These are phyloP conservation scores for Mucor racemosus DNA, from an alignment of 371 early-diverging fungal species.

Conservation along the genomic window DNA sequence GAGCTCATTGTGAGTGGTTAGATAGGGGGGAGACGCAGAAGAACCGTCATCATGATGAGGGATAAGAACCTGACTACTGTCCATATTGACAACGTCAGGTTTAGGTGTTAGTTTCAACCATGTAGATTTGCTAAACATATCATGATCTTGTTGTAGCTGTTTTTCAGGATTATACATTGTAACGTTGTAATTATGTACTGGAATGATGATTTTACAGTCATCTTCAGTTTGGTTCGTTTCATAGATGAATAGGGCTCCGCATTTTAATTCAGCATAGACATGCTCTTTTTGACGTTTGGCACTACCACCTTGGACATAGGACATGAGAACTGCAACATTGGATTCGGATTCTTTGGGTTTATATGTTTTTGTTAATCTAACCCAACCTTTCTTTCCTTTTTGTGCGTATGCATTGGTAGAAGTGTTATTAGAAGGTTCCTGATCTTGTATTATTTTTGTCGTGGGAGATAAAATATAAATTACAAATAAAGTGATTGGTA, in stretches of 20 bases:
- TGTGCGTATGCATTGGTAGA: slow-evolving; percentile 12
- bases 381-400: slow-evolving; percentile 43
- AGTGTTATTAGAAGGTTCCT: background rate
- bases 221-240: slow-evolving; percentile 69
- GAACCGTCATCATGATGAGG: background rate
- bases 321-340: slow-evolving; percentile 24
- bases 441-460: background rate
- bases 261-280: slow-evolving; percentile 77
- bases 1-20: slow-evolving; percentile 24
- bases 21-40: slow-evolving; percentile 6
- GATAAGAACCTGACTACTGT: slow-evolving; percentile 9
- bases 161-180: slow-evolving; percentile 59
- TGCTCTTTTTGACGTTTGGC: slow-evolving; percentile 31
- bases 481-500: slow-evolving; percentile 28
- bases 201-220: slow-evolving; percentile 74
- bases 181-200: slow-evolving; percentile 70
- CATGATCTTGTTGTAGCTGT: slow-evolving; percentile 52
- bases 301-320: slow-evolving; percentile 21
- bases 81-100: background rate
- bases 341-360: slow-evolving; percentile 19
- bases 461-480: slow-evolving; percentile 11
- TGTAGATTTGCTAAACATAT: slow-evolving; percentile 56
- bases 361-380: slow-evolving; percentile 33
- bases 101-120: slow-evolving; percentile 55
- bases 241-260: slow-evolving; percentile 82